Base-by-base conservation (phyloP, 2,329 filamentous ascomycete species). In the Stagonosporopsis tanaceti region DNA sequence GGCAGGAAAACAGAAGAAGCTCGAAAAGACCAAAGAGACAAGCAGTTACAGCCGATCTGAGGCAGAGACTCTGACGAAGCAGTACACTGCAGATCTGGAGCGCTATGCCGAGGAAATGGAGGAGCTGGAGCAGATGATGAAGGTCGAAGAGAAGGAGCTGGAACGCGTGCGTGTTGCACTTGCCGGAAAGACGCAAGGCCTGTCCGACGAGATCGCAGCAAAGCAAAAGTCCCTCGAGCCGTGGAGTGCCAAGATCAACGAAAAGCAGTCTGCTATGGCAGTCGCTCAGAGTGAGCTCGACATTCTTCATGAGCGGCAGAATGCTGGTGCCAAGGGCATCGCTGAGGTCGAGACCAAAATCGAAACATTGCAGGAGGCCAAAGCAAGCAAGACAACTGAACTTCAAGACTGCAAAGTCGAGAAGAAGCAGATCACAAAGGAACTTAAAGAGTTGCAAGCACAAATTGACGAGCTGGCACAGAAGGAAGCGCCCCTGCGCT, bases 201-300 rank as follows among this genome's bases (percentile, higher is more conserved):
- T 97, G 60, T 98, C 94, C 0, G 93, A 99, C 67, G 85, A 97
- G 71, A 98, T 99, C 66, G 88, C 93, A 0, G 84, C 84, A 4
- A 97, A 97, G 78, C 95, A 99, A 72, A 97, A 96, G 78, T 89
- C 92, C 1, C 82, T 99, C 11, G 94, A 98, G 77, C 95, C 95
- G 0, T 99, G 95, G 95, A 93, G 90, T 66, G 93, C 93, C 64
- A 98, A 95, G 78, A 94, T 99, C 79, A 97, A 95, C 76, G 90
- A 97, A 73, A 98, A 97, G 76, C 90, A 95, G 71, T 97, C 93
- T 0, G 88, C 91, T 3, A 96, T 97, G 65, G 94, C 94, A 4
- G 93, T 99, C 11, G 93, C 95, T 1, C 91, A 97, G 74, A 97
- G 93, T 76, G 94, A 99, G 76, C 86, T 98, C 65, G 89, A 93